phyloP scores from a whole-genome alignment of 2,329 filamentous ascomycete species.

The Talaromyces sp. region DNA sequence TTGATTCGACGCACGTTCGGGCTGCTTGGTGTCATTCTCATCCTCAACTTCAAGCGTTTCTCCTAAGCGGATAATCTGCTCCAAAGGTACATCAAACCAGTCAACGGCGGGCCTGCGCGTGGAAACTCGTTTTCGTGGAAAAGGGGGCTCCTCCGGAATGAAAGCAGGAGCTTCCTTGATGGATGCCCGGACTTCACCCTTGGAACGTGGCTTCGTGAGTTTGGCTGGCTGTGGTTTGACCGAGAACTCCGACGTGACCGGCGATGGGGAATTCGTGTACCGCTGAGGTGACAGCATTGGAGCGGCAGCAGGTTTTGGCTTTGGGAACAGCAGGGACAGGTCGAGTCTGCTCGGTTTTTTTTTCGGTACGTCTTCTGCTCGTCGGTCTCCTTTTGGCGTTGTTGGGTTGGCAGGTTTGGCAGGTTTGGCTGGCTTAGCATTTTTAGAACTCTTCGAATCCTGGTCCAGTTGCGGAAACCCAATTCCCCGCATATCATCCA shows the following conservation, averaged over 20 bases:
- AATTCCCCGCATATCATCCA: slow-evolving; percentile 16
- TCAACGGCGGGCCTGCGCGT: slow-evolving; percentile 20
- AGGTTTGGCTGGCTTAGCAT: slow-evolving; percentile 6
- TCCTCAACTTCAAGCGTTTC: not conserved
- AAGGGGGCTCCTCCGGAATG: slow-evolving; percentile 5
- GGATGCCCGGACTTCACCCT: slow-evolving; percentile 13
- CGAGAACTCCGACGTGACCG: slow-evolving; percentile 37
- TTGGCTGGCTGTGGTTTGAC: slow-evolving; percentile 25
- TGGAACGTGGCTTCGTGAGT: slow-evolving; percentile 28
- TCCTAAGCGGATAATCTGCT: slow-evolving; percentile 29
- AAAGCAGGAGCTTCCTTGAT: not conserved
- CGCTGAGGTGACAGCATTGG: slow-evolving; percentile 43
- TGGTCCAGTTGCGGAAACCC: slow-evolving; percentile 15
- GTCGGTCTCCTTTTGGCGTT: not conserved
- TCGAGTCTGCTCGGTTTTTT: slow-evolving; percentile 41
- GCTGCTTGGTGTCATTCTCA: slow-evolving; percentile 19
- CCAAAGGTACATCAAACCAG: slow-evolving; percentile 35
- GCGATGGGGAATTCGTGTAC: slow-evolving; percentile 40
- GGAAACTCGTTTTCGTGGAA: slow-evolving; percentile 1
- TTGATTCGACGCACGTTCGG: not conserved
- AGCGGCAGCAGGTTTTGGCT: slow-evolving; percentile 30
- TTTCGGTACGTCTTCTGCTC: slow-evolving; percentile 26
- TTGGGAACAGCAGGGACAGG: slow-evolving; percentile 42
- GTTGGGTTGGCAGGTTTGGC: slow-evolving; percentile 16
- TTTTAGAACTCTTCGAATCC: not conserved